Conservation (phyloP, 768 basidiomycete species). For the Kwoniella sp. region DNA sequence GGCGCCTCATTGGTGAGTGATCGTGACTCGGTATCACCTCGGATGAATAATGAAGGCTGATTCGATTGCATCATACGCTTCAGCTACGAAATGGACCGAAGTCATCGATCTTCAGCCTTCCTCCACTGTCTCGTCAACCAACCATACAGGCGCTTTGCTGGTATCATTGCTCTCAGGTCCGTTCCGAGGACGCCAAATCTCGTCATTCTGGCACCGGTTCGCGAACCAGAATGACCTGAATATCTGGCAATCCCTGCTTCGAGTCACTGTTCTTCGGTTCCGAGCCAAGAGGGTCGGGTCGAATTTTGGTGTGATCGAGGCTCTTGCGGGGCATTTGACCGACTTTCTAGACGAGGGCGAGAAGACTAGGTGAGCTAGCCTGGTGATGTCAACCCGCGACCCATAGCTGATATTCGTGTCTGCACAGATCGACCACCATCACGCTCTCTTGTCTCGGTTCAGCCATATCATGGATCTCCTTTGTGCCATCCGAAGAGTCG, state of each 20-base stretch:
- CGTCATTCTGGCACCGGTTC: constrained; percentile 37
- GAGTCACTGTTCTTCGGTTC: constrained; percentile 36
- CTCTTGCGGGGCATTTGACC: constrained; percentile 37
- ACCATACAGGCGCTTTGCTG: constrained; percentile 49
- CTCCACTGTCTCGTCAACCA: constrained; percentile 30
- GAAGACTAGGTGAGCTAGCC: constrained; percentile 26
- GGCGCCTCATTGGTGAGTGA: constrained; percentile 37
- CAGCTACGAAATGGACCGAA: constrained; percentile 34
- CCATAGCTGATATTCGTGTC: not conserved
- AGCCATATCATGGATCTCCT: constrained; percentile 31
- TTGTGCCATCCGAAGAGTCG: constrained; percentile 17
- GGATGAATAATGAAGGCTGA: not conserved
- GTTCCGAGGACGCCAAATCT: constrained; percentile 33
- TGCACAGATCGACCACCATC: constrained; percentile 31
- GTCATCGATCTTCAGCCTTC: constrained; percentile 35
- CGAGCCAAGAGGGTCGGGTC: constrained; percentile 43
- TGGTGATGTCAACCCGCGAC: not conserved
- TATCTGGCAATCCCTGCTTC: constrained; percentile 38
- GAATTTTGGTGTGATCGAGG: constrained; percentile 45
- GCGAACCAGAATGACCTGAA: constrained; percentile 30
- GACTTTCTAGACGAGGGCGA: constrained; percentile 31
- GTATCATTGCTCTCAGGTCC: constrained; percentile 44
- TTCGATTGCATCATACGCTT: not conserved
- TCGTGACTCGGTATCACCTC: no score
- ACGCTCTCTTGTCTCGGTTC: constrained; percentile 41